Evolutionary conservation across 1,284 basidiomycete genomes (phyloP).

Genomic region (Malassezia yamatoensis): DNA sequence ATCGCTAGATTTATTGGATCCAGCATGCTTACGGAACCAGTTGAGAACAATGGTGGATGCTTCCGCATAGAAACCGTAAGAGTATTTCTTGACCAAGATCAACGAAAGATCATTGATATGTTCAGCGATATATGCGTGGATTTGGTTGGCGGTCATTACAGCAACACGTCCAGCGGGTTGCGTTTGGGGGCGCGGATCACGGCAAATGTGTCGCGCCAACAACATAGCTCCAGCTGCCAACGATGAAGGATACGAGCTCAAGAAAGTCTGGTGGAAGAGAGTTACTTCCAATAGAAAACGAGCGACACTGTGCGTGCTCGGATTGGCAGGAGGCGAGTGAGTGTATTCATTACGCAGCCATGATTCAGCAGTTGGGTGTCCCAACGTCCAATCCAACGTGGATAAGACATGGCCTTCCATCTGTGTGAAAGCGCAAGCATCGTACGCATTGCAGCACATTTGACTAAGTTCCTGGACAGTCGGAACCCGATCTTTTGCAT

Average conservation of each 20-base stretch:
- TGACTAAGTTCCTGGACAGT: constrained; percentile 84
- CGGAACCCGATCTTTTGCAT: constrained; percentile 94
- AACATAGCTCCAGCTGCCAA: constrained; percentile 79
- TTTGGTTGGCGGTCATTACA: constrained; percentile 4
- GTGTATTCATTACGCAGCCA: constrained; percentile 63
- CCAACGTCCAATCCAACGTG: constrained; percentile 89
- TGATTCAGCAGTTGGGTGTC: constrained; percentile 94
- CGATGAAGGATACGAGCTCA: constrained; percentile 71
- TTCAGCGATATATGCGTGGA: constrained; percentile 60
- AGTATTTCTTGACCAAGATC: constrained; percentile 93
- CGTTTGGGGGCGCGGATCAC: constrained; percentile 17
- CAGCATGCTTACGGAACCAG: constrained; percentile 57
- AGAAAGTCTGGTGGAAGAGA: constrained; percentile 89
- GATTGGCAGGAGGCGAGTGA: constrained; percentile 15
- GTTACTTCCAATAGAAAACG: constrained; percentile 98
- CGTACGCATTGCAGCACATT: constrained; percentile 89
- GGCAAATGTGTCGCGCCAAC: constrained; percentile 69
- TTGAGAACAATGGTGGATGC: constrained; percentile 83
- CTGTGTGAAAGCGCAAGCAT: constrained; percentile 75
- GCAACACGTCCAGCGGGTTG: constrained; percentile 13
- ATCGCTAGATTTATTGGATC: constrained; percentile 15
- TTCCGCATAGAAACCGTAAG: constrained; percentile 83
- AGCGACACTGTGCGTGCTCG: constrained; percentile 74
- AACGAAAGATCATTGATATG: constrained; percentile 81
- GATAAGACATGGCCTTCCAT: constrained; percentile 80